Percentiles rank a stretch among this genome's conserved stretches.
phyloP scores from a whole-genome alignment of 2,329 filamentous ascomycete genomes.

The Thermomyces lanuginosus region DNA sequence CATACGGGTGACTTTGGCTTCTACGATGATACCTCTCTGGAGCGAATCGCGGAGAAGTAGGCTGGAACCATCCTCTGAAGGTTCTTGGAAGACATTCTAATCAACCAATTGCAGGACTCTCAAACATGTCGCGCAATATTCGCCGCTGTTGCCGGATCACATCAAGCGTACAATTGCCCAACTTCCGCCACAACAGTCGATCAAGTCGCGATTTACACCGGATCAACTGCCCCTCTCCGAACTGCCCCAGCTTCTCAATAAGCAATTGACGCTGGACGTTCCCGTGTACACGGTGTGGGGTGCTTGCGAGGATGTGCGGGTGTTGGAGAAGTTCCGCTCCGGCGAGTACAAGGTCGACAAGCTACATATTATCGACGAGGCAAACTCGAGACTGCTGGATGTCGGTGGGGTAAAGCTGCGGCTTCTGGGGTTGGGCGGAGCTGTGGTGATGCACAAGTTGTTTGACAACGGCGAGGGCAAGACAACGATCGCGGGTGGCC shows the following conservation, averaged over 20 bases:
- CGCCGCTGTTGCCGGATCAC: slow-evolving; percentile 71
- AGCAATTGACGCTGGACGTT: slow-evolving; percentile 79
- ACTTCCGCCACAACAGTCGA: slow-evolving; percentile 47
- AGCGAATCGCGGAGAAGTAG: slow-evolving; percentile 96
- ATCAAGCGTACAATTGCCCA: slow-evolving; percentile 51
- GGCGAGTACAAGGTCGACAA: slow-evolving; percentile 97
- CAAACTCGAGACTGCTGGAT: slow-evolving; percentile 86
- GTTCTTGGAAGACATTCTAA: slow-evolving; percentile 8
- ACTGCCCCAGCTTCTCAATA: slow-evolving; percentile 72
- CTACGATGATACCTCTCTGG: slow-evolving; percentile 89
- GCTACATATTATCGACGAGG: slow-evolving; percentile 95
- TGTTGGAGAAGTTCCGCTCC: slow-evolving; percentile 91
- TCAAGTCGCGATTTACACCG: slow-evolving; percentile 71
- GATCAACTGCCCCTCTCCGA: slow-evolving; percentile 83
- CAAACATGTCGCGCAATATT: slow-evolving; percentile 97
- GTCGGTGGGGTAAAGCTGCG: slow-evolving; percentile 91
- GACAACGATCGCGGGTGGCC: slow-evolving; percentile 93
- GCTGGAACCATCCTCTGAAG: slow-evolving; percentile 16
- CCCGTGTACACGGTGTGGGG: slow-evolving; percentile 99
- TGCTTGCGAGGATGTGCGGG: slow-evolving; percentile 93
- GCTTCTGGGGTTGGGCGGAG: slow-evolving; percentile 80
- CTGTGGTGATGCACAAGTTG: slow-evolving; percentile 98
- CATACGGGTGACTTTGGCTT: slow-evolving; percentile 99
- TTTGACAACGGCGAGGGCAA: slow-evolving; percentile 97
- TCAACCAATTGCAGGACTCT: slow-evolving; percentile 49